Evolutionary conservation across 2,329 filamentous ascomycete genomes (phyloP), one percentile per base, ranked within the genome.

Genomic region (Fusarium liriodendri): DNA sequence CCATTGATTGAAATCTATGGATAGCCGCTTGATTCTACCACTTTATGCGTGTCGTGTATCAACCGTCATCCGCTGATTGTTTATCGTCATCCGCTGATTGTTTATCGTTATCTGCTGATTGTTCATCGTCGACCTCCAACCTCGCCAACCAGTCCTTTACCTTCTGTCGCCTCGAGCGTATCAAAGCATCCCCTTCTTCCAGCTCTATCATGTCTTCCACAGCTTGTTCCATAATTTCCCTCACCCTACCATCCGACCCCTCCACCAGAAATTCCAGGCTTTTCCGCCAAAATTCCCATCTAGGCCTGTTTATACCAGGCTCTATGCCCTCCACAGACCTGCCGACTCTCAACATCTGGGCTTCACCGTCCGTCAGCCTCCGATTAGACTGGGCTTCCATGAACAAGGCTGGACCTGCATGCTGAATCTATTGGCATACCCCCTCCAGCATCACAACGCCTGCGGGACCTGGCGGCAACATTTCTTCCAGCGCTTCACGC

Each of bases 221-320:
- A 9, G 71, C 72, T 45, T 64, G 70, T 42, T 78, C 71, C 4
- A 65, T 57, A 47, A 75, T 75, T 38, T 67, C 62, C 67, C 75
- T 79, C 35, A 79, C 68, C 73, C 25, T 45, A 71, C 3, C 29
- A 32, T 71, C 67, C 1, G 76, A 70, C 9, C 71, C 59, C 6
- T 47, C 58, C 2, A 70, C 71, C 50, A 81, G 40, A 25, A 73
- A 70, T 35, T 64, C 72, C n/a, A 82, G 47, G 50, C 80, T 75
- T 45, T 74, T 63, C 40, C 74, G 65, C 81, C 81, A 83, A 64
- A 80, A 81, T 29, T 32, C 35, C 80, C 80, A 83, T 14, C 81
- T 75, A 70, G 75, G 74, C 32, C 71, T 62, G 35, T 62, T 78
- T 47, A 79, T 62, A 16, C 76, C 80, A n/a, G 76, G 63, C 60